Evolutionary conservation across 2,329 filamentous ascomycete species (phyloP).

Genomic region (Fusarium avenaceum): DNA sequence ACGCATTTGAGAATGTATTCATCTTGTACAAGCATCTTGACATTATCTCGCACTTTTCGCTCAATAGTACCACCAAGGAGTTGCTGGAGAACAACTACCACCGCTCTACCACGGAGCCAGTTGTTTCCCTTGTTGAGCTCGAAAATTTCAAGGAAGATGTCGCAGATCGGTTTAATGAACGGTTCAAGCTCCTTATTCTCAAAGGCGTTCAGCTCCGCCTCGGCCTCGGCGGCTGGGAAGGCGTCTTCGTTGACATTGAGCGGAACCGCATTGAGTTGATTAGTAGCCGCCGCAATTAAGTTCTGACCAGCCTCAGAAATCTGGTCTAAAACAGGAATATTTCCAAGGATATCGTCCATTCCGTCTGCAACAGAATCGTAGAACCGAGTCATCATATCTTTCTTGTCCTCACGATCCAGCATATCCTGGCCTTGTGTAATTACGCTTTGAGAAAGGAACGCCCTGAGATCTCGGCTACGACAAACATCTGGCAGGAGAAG

Average conservation of each 20-base stretch:
- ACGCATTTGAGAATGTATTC: slow-evolving; percentile 84
- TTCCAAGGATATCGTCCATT: slow-evolving; percentile 97
- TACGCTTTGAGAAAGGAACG: slow-evolving; percentile 91
- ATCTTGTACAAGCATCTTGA: slow-evolving; percentile 80
- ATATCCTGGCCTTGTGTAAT: slow-evolving; percentile 73
- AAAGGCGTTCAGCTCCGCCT: slow-evolving; percentile 93
- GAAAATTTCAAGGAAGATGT: slow-evolving; percentile 96
- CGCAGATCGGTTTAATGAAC: slow-evolving; percentile 98
- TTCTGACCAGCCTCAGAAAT: slow-evolving; percentile 93
- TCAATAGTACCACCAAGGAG: slow-evolving; percentile 96
- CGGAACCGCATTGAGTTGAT: slow-evolving; percentile 70
- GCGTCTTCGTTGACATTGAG: slow-evolving; percentile 66
- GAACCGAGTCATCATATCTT: slow-evolving; percentile 91
- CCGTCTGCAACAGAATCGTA: slow-evolving; percentile 98
- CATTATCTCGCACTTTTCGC: slow-evolving; percentile 90
- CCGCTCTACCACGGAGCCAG: slow-evolving; percentile 94
- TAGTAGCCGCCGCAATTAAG: slow-evolving; percentile 81
- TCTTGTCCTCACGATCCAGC: slow-evolving; percentile 74
- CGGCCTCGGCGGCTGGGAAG: slow-evolving; percentile 77
- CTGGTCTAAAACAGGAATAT: slow-evolving; percentile 95
- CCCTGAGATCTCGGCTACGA: slow-evolving; percentile 89
- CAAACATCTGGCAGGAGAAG: slow-evolving; percentile 92
- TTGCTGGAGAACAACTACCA: slow-evolving; percentile 96
- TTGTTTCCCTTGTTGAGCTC: slow-evolving; percentile 96
- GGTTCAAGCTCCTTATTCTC: slow-evolving; percentile 91